These are phyloP conservation scores for Aspergillus proliferans DNA, from an alignment of 2,329 filamentous ascomycete species.

Conservation along the genomic window DNA sequence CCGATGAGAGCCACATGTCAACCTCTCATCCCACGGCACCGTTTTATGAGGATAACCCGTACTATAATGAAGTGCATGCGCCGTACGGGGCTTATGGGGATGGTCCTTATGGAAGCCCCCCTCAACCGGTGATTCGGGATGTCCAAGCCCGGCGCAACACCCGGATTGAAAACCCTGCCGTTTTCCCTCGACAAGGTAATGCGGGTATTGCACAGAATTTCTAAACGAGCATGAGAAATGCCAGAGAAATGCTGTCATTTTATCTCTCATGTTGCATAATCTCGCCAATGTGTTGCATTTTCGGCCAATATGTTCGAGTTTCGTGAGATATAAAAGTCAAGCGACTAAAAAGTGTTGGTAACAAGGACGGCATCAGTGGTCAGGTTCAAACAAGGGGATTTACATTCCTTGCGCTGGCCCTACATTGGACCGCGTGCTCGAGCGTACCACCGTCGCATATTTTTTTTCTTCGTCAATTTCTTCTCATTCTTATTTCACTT, in stretches of 20 bases:
- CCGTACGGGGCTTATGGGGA: slow-evolving; percentile 50
- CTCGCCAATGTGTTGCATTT: no score
- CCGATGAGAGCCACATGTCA: slow-evolving; percentile 49
- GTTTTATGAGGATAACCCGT: slow-evolving; percentile 51
- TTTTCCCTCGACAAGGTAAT: slow-evolving; percentile 82
- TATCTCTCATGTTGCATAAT: no score
- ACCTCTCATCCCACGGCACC: slow-evolving; percentile 41
- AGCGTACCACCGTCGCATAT: no score
- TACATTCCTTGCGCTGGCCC: no score
- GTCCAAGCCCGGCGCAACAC: slow-evolving; percentile 90
- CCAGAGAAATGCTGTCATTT: no score
- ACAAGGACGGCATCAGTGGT: no score
- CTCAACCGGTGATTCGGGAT: slow-evolving; percentile 86
- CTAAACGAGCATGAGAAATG: slow-evolving; percentile 38
- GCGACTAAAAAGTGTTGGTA: no score
- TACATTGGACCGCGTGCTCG: no score
- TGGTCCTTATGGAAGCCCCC: slow-evolving; percentile 45
- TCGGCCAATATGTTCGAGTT: no score
- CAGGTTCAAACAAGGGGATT: no score
- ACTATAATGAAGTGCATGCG: slow-evolving; percentile 44
- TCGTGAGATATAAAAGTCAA: no score
- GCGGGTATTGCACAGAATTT: slow-evolving; percentile 97
- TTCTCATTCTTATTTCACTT: neutral
- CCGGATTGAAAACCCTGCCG: slow-evolving; percentile 82
- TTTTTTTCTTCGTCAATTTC: neutral